Conservation (phyloP, 768 basidiomycete species). For the Agaricus blazei region DNA sequence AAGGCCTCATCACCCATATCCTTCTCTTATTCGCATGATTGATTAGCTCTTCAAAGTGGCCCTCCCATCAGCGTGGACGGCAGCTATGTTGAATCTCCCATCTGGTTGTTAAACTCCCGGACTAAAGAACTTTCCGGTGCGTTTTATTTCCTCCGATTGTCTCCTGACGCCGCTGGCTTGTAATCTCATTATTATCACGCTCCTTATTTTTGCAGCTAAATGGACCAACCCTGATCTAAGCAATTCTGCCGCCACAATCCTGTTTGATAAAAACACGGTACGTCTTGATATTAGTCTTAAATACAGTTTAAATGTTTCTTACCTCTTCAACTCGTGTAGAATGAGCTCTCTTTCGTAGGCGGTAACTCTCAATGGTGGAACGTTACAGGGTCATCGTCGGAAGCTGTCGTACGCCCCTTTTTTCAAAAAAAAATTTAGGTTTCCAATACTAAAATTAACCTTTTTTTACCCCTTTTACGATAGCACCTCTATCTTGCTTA, state of each 20-base stretch:
- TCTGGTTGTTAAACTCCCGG: constrained; percentile 36
- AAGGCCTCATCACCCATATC: not conserved
- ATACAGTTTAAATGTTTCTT: not conserved
- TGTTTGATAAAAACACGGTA: constrained; percentile 30
- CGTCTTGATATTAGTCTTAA: not conserved
- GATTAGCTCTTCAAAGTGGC: constrained; percentile 25
- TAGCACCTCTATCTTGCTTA: constrained; percentile 20
- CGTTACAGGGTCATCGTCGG: constrained; percentile 22
- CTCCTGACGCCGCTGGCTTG: not conserved
- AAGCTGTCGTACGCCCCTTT: constrained; percentile 25
- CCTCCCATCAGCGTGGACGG: constrained; percentile 2
- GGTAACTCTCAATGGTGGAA: constrained; percentile 35
- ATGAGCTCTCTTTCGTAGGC: constrained; percentile 38
- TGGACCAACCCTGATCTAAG: constrained; percentile 42
- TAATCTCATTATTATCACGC: not conserved
- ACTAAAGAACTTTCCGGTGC: constrained; percentile 37
- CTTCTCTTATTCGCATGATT: not conserved
- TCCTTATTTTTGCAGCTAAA: constrained; percentile 26
- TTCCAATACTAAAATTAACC: too few relatives aligned
- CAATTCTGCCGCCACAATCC: constrained; percentile 30
- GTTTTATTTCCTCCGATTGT: constrained; percentile 1
- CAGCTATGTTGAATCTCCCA: constrained; percentile 35
- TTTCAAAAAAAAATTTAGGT: too few relatives aligned
- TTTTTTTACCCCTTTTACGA: not conserved
- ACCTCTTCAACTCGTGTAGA: constrained; percentile 15